These are phyloP conservation scores for Clarireedia hainanense DNA, from an alignment of 2,329 filamentous ascomycete genomes.

Conservation along the genomic window DNA sequence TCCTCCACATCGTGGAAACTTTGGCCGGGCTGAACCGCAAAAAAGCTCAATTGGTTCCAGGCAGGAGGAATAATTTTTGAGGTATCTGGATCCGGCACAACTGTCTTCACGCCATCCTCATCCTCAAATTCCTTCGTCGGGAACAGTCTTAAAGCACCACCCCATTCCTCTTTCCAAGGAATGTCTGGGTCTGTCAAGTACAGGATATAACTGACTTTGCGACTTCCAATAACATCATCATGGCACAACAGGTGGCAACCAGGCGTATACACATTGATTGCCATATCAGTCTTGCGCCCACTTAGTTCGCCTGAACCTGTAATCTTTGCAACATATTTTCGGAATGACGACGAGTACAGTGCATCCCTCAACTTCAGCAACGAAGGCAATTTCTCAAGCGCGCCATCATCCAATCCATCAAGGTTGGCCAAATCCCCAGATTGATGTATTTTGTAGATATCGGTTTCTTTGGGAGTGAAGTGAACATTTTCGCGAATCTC, in stretches of 20 bases:
- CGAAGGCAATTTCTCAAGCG: conserved; percentile 78
- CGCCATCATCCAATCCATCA: conserved; percentile 82
- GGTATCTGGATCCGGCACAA: conserved; percentile 71
- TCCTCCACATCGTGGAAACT: conserved; percentile 99
- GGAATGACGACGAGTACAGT: conserved; percentile 83
- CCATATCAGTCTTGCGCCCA: conserved; percentile 96
- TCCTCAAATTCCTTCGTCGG: conserved; percentile 59
- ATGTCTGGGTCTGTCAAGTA: conserved; percentile 90
- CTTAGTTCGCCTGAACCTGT: conserved; percentile 82
- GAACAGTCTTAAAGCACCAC: conserved; percentile 82
- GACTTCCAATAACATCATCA: conserved; percentile 97
- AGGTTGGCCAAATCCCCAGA: conserved; percentile 96
- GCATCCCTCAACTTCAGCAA: conserved; percentile 89
- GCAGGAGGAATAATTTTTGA: conserved; percentile 82
- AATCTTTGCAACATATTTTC: conserved; percentile 79
- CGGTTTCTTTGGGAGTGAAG: conserved; percentile 97
- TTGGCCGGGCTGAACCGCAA: conserved; percentile 95
- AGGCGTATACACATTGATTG: conserved; percentile 96
- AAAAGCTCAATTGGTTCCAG: conserved; percentile 97
- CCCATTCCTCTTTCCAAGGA: conserved; percentile 87
- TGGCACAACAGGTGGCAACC: conserved; percentile 94
- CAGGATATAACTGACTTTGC: conserved; percentile 92
- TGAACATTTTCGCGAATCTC: conserved; percentile 88
- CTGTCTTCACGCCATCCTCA: conserved; percentile 65
- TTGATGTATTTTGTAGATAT: conserved; percentile 99